A percentile compares a stretch with the other conserved stretches of the same genome.
phyloP scores from a whole-genome alignment of 2,329 filamentous ascomycete genomes.

The Penicillium sp. region DNA sequence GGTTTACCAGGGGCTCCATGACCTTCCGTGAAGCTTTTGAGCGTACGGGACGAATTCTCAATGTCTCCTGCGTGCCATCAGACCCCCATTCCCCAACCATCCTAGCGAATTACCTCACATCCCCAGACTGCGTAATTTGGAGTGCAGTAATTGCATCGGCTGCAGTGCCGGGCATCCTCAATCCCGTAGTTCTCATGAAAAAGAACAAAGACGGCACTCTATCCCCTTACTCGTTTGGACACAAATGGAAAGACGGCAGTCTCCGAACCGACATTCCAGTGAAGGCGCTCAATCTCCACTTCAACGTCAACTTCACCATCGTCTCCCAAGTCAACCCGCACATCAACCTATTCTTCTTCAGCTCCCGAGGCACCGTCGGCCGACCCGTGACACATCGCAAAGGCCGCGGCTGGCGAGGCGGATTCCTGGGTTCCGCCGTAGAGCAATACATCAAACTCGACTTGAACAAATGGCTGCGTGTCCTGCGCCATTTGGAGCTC shows the following conservation, averaged over 20 bases:
- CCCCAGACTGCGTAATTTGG: constrained; percentile 97
- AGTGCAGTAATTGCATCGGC: constrained; percentile 92
- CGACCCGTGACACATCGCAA: constrained; percentile 90
- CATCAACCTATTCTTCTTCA: constrained; percentile 99
- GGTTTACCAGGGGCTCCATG: constrained; percentile 87
- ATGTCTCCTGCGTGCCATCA: constrained; percentile 91
- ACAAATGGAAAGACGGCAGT: constrained; percentile 98
- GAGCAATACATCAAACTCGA: constrained; percentile 97
- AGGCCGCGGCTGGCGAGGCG: constrained; percentile 91
- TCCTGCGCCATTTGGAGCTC: constrained; percentile 85
- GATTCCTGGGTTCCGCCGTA: constrained; percentile 84
- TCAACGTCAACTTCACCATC: constrained; percentile 97
- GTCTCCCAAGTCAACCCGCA: constrained; percentile 88
- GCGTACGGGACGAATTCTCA: constrained; percentile 87
- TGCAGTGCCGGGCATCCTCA: constrained; percentile 91
- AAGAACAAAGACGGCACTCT: constrained; percentile 74
- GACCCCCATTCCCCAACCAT: constrained; percentile 92
- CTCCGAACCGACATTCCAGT: constrained; percentile 92
- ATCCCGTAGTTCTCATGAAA: constrained; percentile 89
- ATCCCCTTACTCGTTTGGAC: constrained; percentile 89
- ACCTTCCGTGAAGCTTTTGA: constrained; percentile 95
- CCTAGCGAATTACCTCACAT: constrained; percentile 90
- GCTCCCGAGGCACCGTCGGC: constrained; percentile 83
- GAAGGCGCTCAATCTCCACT: constrained; percentile 89
- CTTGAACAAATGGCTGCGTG: constrained; percentile 95